Evolutionary conservation across 208 protist genomes (phyloP), one percentile per base, ranked within the genome.

Genomic region (Wallacemonas sp.): DNA sequence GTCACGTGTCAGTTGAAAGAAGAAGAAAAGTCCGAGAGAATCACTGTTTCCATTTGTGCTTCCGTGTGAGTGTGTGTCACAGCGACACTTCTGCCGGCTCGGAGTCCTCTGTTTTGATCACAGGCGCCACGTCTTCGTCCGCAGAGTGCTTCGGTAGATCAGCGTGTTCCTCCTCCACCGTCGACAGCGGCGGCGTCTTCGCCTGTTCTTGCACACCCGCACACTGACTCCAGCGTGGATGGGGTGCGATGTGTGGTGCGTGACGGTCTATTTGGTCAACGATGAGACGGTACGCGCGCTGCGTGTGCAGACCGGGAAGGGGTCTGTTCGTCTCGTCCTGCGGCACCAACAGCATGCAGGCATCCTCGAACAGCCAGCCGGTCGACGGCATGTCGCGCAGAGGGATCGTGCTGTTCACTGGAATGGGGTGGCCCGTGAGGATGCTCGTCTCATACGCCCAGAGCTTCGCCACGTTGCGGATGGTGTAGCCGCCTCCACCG

Each of bases 401-500:
- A 1, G 87, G 89, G 59, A 96, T 82, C 44, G 73, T 63, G 8
- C 79, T 85, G 69, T 80, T 87, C 22, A 86, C 72, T 38, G 84
- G 75, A n/a, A 94, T 49, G 20, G 75, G 83, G 48, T 81, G 81
- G 4, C 84, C 87, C 54, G 82, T 87, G 3, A 96, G 70, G 49
- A 96, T 86, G 67, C 91, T 85, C 33, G 91, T 96, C 85, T 96
- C 87, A 67, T 96, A 96, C 25, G 97, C 92, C 98, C 99, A 99
- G 71, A 98, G 98, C 44, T 99, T 92, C 10, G 99, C 98, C 44
- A 99, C 98, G 79, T 99, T 99, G 39, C 95, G 70, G 28, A 99
- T 95, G 16, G 97, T 99, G 81, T 99, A 99, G 12, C 99, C 99
- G 65, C 99, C 99, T 44, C 99, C 99, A 23, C 99, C 99, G 0